Evolutionary conservation across 495 filamentous ascomycete species (phyloP).

Genomic region (Tuber microsphaerosporum): DNA sequence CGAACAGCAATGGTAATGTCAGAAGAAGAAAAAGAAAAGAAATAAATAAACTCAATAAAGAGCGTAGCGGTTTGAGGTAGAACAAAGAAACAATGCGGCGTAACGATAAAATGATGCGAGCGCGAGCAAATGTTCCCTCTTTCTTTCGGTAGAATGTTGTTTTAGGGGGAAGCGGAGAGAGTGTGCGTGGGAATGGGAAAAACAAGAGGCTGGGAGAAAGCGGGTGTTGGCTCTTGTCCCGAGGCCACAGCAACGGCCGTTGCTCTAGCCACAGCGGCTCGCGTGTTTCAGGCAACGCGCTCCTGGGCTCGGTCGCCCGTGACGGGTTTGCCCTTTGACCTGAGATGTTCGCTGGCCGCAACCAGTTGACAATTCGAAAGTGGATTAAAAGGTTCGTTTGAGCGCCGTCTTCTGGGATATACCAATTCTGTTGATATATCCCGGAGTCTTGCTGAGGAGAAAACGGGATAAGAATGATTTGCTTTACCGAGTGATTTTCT

Average conservation of each 20-base stretch:
- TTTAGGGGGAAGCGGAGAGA: slow-evolving; percentile 8
- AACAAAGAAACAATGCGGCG: slow-evolving; percentile 13
- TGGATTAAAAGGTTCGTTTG: not conserved
- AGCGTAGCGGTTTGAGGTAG: not conserved
- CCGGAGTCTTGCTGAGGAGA: not conserved
- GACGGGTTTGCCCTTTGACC: not conserved
- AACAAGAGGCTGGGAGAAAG: slow-evolving; percentile 16
- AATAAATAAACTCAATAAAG: slow-evolving; percentile 7
- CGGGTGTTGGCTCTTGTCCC: not conserved
- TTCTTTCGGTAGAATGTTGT: not conserved
- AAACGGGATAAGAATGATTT: not conserved
- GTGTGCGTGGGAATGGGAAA: not conserved
- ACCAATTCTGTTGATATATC: not conserved
- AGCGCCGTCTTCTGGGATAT: not conserved
- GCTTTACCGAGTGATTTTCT: not conserved
- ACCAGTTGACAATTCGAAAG: not conserved
- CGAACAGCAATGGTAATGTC: not conserved
- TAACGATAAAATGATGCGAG: slow-evolving; percentile 5
- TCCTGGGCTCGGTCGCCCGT: not conserved
- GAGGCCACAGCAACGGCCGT: not conserved
- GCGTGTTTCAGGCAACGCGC: slow-evolving; percentile 5
- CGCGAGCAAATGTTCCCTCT: not conserved
- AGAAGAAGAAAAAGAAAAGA: not conserved
- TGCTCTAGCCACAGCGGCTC: slow-evolving; percentile 9
- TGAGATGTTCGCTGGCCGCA: not conserved